Percentiles rank a stretch among this genome's conserved stretches.
These are phyloP conservation scores for Colletotrichum eremochloae DNA, from an alignment of 2,329 filamentous ascomycete species.

Conservation along the genomic window DNA sequence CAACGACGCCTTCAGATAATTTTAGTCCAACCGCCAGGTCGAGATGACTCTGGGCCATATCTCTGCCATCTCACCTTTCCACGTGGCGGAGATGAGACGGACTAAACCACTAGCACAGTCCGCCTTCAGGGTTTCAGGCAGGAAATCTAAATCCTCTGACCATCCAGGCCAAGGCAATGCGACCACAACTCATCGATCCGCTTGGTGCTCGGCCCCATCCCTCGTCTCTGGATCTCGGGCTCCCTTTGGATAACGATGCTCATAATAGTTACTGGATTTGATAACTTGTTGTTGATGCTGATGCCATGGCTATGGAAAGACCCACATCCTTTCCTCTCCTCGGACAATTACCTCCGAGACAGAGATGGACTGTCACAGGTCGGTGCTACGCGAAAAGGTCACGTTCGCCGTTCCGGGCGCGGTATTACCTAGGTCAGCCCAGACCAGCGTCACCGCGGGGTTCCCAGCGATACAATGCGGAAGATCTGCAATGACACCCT, in stretches of 20 bases:
- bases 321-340: background rate
- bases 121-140: conserved; percentile 33
- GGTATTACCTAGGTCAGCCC: background rate
- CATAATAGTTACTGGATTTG: background rate
- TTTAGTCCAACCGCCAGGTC: background rate
- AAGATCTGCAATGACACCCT: conserved; percentile 26
- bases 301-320: background rate
- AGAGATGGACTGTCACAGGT: background rate
- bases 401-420: background rate
- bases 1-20: background rate
- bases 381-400: too few relatives aligned
- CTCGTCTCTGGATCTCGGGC: background rate
- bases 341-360: background rate
- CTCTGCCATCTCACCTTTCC: conserved; percentile 37
- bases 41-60: conserved; percentile 8
- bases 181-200: conserved; percentile 17
- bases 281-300: background rate
- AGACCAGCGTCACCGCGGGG: conserved; percentile 10
- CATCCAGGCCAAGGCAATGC: conserved; percentile 32
- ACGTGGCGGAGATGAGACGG: conserved; percentile 40
- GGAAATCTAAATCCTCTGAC: conserved; percentile 33
- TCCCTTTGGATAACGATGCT: conserved; percentile 30
- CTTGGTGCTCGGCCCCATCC: conserved; percentile 14
- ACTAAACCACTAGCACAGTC: conserved; percentile 21
- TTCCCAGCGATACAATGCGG: conserved; percentile 18